These are phyloP conservation scores for Fusarium bulbicola DNA, from an alignment of 2,329 filamentous ascomycete species.

Conservation along the genomic window DNA sequence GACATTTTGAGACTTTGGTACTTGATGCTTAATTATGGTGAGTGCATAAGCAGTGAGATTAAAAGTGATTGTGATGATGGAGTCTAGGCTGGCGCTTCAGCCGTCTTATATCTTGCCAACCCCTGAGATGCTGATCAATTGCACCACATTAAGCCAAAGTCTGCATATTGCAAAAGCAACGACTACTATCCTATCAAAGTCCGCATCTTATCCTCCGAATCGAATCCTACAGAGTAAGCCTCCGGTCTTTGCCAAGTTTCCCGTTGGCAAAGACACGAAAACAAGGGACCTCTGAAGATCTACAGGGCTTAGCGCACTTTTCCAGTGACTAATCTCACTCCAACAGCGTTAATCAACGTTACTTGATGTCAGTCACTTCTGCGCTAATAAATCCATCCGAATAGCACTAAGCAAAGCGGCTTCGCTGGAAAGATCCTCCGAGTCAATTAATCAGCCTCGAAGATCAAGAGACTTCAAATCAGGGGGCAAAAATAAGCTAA, in stretches of 20 bases:
- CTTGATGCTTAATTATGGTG: not conserved
- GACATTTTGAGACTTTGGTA: conserved; percentile 31
- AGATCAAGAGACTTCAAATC: not conserved
- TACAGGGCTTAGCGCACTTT: conserved; percentile 3
- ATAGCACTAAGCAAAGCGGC: not conserved
- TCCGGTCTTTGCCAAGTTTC: not conserved
- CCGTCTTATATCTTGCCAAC: not conserved
- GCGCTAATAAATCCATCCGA: not conserved
- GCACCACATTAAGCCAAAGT: not conserved
- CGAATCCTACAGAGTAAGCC: not conserved
- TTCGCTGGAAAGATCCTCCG: conserved; percentile 13
- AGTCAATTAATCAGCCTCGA: conserved; percentile 4
- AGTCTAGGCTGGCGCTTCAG: not conserved
- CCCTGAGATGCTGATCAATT: not conserved
- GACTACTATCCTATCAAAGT: not conserved
- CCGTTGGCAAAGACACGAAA: not conserved
- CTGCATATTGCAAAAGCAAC: not conserved
- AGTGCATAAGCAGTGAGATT: not conserved
- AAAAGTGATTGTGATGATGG: not conserved
- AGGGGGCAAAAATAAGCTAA: not conserved
- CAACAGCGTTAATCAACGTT: conserved; percentile 16
- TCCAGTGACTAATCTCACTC: not conserved
- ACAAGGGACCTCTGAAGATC: not conserved
- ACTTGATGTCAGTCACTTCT: not conserved
- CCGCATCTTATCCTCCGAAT: not conserved